Base-by-base conservation (phyloP, 1,284 basidiomycete species). In the Puccinia novopanici region DNA sequence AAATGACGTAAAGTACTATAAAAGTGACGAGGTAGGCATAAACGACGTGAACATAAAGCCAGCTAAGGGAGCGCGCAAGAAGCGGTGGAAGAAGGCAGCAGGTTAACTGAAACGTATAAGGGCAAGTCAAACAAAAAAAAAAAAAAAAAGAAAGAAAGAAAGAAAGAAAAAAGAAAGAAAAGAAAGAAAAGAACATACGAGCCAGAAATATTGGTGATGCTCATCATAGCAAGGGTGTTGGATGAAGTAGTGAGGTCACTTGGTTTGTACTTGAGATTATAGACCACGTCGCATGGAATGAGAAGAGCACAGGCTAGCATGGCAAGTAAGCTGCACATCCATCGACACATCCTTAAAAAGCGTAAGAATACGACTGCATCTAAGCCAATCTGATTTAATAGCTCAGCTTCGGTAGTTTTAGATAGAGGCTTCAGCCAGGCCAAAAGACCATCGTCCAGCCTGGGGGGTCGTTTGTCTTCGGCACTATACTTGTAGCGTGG, bases 341-440 rank as follows among this genome's bases (percentile, higher is more conserved):
- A 90, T 37, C 94, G 91, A 84, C 93, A 89, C 88, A 99, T 91
- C 82, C 94, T 91, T 40, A 92, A 89, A 86, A 99, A 98, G 30
- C 95, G 92, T 24, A 99, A 90, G 86, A 93, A 99, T 17, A 92
- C 90, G 72, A 94, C 92, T 0, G 95, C 96, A 85, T 99, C 97
- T 27, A 98, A 90, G 22, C 89, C 96, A 84, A 98, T 89, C 85
- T 95, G 94, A 83, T 93, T 90, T 45, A 98, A 88, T 63, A 98
- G 90, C 83, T 94, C 91, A 40, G 91, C 90, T 86, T 99, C 96
- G 84, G 92, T 92, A 42, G 92, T 91, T 82, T 90, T 89, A 72
- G 94, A 84, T 27, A 98, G 89, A 1, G 96, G 95, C 30, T 91
- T 91, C 0, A 98, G 87, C 96, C 95, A 86, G 57, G 83, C 82